Evolutionary conservation across 1,284 basidiomycete genomes (phyloP).

Genomic region (Cryptococcus deneoformans): DNA sequence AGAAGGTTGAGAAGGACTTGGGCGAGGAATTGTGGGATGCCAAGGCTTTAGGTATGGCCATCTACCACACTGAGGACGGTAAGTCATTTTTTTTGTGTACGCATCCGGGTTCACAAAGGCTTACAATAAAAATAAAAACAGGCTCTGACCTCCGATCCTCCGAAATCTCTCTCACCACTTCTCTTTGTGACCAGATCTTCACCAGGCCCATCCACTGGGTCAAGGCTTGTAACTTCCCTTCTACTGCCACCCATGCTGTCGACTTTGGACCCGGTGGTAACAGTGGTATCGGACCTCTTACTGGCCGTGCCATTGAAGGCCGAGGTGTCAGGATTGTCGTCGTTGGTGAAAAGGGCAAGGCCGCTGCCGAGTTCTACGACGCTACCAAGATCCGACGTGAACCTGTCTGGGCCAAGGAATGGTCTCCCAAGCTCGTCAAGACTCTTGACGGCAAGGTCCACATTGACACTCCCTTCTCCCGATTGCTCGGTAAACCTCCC

Average conservation of each 20-base stretch:
- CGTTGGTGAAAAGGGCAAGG: conserved; percentile 79
- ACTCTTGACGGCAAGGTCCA: conserved; percentile 87
- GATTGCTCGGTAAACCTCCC: conserved; percentile 90
- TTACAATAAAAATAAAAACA: conserved; percentile 40
- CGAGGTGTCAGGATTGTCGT: conserved; percentile 87
- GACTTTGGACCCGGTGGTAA: conserved; percentile 96
- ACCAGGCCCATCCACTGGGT: conserved; percentile 89
- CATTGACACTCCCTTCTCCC: conserved; percentile 94
- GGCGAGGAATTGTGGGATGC: conserved; percentile 78
- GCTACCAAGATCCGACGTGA: conserved; percentile 67
- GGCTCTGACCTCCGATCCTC: conserved; percentile 75
- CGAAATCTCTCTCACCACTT: conserved; percentile 67
- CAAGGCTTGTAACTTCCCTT: conserved; percentile 82
- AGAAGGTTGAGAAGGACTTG: conserved; percentile 68
- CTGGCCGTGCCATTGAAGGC: conserved; percentile 86
- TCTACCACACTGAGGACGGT: conserved; percentile 93
- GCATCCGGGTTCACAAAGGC: too few relatives aligned
- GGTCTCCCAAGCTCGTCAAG: conserved; percentile 78
- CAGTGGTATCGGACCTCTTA: conserved; percentile 89
- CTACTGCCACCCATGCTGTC: conserved; percentile 85
- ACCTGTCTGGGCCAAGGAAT: conserved; percentile 88
- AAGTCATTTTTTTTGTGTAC: conserved; percentile 43
- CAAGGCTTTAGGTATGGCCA: conserved; percentile 72
- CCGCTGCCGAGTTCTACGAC: conserved; percentile 80
- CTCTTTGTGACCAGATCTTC: conserved; percentile 91